Conservation (phyloP, 2,329 filamentous ascomycete genomes). For the Claviceps quebecensis region DNA sequence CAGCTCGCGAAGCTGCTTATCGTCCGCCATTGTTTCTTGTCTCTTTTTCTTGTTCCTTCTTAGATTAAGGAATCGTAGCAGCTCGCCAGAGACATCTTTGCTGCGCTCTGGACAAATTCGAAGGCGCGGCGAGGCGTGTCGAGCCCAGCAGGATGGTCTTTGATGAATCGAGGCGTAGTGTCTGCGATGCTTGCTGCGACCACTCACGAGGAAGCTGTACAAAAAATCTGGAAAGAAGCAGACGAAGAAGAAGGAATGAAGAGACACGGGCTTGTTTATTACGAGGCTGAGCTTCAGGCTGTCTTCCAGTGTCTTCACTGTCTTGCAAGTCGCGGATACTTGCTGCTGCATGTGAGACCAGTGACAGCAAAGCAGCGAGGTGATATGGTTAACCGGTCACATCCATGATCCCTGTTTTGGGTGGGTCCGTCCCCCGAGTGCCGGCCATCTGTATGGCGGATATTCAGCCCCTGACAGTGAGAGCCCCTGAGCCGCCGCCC, state of each 20-base stretch:
- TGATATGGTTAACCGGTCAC: no score
- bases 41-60: no score
- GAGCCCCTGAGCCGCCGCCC: no score
- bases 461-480: no score
- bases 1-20: constrained; percentile 17
- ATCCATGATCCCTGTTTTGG: no score
- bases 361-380: no score
- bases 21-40: constrained; percentile 17
- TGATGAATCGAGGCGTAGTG: background rate
- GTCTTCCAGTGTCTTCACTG: no score
- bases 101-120: background rate
- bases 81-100: constrained; percentile 8
- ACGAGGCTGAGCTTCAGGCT: no score
- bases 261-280: background rate
- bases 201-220: background rate
- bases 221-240: background rate
- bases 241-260: background rate
- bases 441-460: no score
- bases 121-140: background rate
- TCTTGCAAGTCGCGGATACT: no score
- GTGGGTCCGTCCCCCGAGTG: no score
- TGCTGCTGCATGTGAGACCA: no score
- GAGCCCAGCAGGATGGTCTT: background rate
- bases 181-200: background rate
- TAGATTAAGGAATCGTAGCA: background rate